Evolutionary conservation across 495 filamentous ascomycete genomes (phyloP), one percentile per base, ranked within the genome.

Genomic region (Aspergillus asperescens): DNA sequence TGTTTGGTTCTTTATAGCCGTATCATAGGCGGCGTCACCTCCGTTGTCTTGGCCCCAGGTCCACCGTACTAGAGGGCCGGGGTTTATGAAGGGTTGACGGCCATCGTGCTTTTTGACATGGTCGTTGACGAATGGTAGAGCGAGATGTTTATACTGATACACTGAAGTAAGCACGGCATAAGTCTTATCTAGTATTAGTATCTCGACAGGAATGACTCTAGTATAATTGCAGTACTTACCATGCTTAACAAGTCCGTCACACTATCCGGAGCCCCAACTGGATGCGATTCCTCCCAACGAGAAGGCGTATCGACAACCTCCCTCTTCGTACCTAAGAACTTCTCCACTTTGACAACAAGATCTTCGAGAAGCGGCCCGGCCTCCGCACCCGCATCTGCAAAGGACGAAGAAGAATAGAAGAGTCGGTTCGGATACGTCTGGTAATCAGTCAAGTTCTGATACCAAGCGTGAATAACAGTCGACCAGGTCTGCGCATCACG

Each of bases 61-160:
- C 81, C 82, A 87, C 7, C 82, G 76, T 1, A 67, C 53, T 4
- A 81, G 57, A 1, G 81, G 81, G 0, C 63, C 69, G 1, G 80
- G 80, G 57, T 82, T 74, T 19, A 83, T 65, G 45, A 80, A 82
- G 1, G 80, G 80, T 1, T 48, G 60, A 24, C 76, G 73, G 29
- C 75, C 77, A 15, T 67, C 63, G 50, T 79, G 59, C 4, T 62
- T 58, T 7, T 70, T 67, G 1, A 69, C 78, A 41, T 81, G 82
- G 56, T 79, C 77, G 4, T 62, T 61, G 54, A 75, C 81, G 49
- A 83, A 78, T 0, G 80, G 77, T 1, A 67, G 60, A 4, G 71
- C 69, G 19, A 82, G 60, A 15, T 73, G 68, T 6, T 49, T 58
- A 34, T 64, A 77, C 54, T 83, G 79, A 46, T 80, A 69, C 38